Percentiles rank a stretch among this genome's conserved stretches.
Evolutionary conservation across 2,329 filamentous ascomycete genomes (phyloP).

Genomic region (Neoarthrinium moseri): DNA sequence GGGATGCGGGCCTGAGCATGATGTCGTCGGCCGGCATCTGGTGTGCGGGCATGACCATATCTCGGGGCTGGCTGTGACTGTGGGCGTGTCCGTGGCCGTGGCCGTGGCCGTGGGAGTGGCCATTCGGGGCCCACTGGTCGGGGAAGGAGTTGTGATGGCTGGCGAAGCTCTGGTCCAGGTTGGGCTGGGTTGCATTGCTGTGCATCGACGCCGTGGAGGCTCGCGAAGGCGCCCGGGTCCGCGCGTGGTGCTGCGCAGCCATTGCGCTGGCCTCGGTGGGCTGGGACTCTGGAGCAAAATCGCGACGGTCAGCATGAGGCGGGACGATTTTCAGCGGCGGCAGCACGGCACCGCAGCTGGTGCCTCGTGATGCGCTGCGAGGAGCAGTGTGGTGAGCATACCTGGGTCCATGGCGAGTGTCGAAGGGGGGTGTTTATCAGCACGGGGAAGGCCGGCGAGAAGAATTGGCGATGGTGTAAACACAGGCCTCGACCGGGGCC

Average conservation of each 20-base stretch:
- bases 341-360: too few species aligned
- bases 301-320: constrained; percentile 11
- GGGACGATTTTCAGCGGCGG: neutral
- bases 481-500: constrained; percentile 10
- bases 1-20: constrained; percentile 56
- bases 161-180: constrained; percentile 47
- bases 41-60: constrained; percentile 32
- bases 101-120: constrained; percentile 13
- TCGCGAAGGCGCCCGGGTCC: constrained; percentile 52
- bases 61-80: constrained; percentile 38
- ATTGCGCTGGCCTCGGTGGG: constrained; percentile 31
- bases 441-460: neutral
- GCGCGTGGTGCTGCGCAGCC: constrained; percentile 36
- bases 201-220: constrained; percentile 58
- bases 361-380: too few species aligned
- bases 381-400: constrained; percentile 3
- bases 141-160: constrained; percentile 37
- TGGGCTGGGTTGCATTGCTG: constrained; percentile 51
- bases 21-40: constrained; percentile 58
- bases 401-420: constrained; percentile 11
- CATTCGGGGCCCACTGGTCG: constrained; percentile 48
- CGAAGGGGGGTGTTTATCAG: constrained; percentile 10
- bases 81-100: neutral
- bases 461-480: constrained; percentile 9
- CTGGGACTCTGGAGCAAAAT: constrained; percentile 21